Base-by-base conservation (phyloP, 768 basidiomycete genomes). In the Lactarius deliciosus region DNA sequence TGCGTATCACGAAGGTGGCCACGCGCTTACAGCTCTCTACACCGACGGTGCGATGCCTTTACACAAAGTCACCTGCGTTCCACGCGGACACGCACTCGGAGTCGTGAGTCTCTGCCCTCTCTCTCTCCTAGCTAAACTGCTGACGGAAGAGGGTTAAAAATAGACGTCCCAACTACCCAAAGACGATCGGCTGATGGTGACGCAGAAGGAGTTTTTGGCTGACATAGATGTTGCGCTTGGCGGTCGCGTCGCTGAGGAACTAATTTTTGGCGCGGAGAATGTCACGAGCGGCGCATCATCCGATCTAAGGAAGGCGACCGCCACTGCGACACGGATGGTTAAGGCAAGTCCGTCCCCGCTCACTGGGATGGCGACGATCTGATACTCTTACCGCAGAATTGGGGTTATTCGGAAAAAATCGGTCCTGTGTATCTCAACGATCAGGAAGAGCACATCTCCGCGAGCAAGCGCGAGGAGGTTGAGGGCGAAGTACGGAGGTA, bases 1-100 rank as follows among this genome's bases (percentile, higher is more conserved):
- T 0, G 97, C 97, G 8, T 98, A 98, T 79, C 96, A 98, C 78
- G 97, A 99, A 89, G 92, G 92, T 67, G 95, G 94, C 41, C 95
- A 98, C 76, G 94, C 96, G 34, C 82, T 98, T n/a, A 88, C 95
- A 30, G 95, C 96, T 7, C 80, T 98, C 57, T 94, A 94, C 75
- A 98, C 97, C 1, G 85, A 92, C 68, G 96, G 96, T 59, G 94
- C 96, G 53, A 94, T 95, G 86, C 97, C 97, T 50, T 78, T 99
- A 69, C 96, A 98, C 77, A 97, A 97, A 80, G 96, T 98, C 40
- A 98, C 96, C 30, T 97, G 96, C 75, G 86, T 99, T 61, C 96
- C 96, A 47, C 91, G 97, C 72, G 97, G 97, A 32, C 91, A 96
- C 74, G 91, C 95, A 25, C 83, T 98, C 55, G 95, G 96, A 64